A percentile compares a stretch with the other conserved stretches of the same genome.
phyloP scores from a whole-genome alignment of 192 early-diverging fungal species.

The Bifiguratus adelaidae region DNA sequence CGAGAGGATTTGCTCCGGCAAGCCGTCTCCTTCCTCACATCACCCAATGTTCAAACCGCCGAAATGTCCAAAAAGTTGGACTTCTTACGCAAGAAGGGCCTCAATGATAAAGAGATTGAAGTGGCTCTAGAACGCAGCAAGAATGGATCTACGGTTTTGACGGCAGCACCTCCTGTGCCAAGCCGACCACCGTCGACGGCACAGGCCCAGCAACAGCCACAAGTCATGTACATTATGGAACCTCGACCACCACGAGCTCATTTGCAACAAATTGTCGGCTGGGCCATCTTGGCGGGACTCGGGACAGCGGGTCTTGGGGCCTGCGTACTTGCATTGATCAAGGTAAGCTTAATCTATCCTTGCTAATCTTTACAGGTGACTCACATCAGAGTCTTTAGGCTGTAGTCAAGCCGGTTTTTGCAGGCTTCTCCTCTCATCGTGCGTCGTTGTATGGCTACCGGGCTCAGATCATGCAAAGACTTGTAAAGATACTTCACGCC shows the following conservation, averaged over 20 bases:
- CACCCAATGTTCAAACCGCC: conserved; percentile 63
- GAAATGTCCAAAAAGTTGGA: conserved; percentile 61
- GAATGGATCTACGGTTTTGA: not conserved
- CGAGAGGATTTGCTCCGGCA: conserved; percentile 39
- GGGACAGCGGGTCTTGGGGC: conserved; percentile 11
- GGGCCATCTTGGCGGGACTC: conserved; percentile 12
- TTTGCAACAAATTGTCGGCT: conserved; percentile 7
- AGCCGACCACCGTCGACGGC: not conserved
- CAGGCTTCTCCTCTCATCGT: conserved; percentile 1
- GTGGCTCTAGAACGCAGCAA: conserved; percentile 32
- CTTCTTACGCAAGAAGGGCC: conserved; percentile 72
- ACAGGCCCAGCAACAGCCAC: not conserved
- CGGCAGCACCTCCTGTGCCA: conserved; percentile 5
- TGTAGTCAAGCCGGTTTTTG: not conserved
- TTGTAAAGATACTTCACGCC: not conserved
- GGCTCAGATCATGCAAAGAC: not conserved
- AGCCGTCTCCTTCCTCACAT: conserved; percentile 63
- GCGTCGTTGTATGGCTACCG: not conserved
- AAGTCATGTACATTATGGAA: conserved; percentile 11
- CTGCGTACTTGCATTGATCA: conserved; percentile 15
- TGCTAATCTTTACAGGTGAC: not conserved
- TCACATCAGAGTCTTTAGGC: not conserved
- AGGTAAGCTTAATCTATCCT: conserved; percentile 4
- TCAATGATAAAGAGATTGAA: conserved; percentile 61
- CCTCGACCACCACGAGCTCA: conserved; percentile 9